Conservation (phyloP, 441 rosid genomes). For the Rhodomyrtus psidioides region DNA sequence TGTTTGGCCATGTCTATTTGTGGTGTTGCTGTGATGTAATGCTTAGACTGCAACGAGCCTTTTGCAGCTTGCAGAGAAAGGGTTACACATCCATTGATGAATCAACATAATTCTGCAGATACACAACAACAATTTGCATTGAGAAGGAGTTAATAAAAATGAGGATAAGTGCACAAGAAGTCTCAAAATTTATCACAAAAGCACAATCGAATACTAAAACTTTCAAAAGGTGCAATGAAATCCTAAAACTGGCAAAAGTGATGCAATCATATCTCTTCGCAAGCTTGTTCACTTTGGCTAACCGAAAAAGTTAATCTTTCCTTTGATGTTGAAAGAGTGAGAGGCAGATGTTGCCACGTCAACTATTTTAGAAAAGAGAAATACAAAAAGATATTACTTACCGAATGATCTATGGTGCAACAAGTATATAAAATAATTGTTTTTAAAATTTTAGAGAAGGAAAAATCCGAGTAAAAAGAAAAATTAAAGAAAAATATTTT, state of each 20-base stretch:
- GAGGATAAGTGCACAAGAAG: no score
- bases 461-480: no score
- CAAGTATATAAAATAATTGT: rapidly evolving
- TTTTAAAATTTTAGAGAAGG: not conserved
- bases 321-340: not conserved
- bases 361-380: not conserved
- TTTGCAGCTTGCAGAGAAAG: not conserved
- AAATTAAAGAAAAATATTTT: no score
- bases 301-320: no score
- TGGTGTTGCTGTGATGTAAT: not conserved
- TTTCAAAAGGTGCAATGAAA: no score
- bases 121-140: not conserved
- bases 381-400: not conserved
- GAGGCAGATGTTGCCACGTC: rapidly evolving
- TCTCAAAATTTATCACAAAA: no score
- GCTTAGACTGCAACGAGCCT: not conserved
- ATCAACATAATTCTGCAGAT: not conserved
- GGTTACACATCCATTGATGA: not conserved
- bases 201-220: no score
- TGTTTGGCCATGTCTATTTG: no score
- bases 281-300: no score
- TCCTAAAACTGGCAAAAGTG: no score
- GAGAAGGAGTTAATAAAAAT: not conserved
- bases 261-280: no score
- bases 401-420: not conserved